A percentile compares a stretch with the other conserved stretches of the same genome.
Evolutionary conservation across 2,329 filamentous ascomycete species (phyloP).

Genomic region (Fusarium clavum): DNA sequence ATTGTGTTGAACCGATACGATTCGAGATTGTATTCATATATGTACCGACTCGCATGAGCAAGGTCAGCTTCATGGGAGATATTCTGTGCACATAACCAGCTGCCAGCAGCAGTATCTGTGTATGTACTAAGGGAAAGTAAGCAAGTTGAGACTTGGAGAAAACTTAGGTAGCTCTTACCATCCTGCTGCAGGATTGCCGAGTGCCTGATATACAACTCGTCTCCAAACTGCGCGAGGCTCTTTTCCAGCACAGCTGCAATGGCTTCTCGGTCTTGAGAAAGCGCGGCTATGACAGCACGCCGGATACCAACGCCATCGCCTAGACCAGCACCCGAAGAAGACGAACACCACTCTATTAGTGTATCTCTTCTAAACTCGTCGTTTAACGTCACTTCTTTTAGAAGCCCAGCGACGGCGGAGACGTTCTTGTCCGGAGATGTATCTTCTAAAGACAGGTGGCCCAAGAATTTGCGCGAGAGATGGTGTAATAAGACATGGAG

Average conservation of each 20-base stretch:
- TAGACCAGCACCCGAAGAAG: slow-evolving; percentile 71
- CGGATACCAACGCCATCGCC: slow-evolving; percentile 74
- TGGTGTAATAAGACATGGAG: slow-evolving; percentile 51
- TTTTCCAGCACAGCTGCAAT: slow-evolving; percentile 73
- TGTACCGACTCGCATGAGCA: slow-evolving; percentile 75
- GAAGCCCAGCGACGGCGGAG: slow-evolving; percentile 68
- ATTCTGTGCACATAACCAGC: slow-evolving; percentile 80
- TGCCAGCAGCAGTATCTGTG: slow-evolving; percentile 80
- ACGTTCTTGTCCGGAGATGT: slow-evolving; percentile 55
- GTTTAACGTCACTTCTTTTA: slow-evolving; percentile 62
- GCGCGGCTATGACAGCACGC: slow-evolving; percentile 70
- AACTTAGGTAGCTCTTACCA: slow-evolving; percentile 61
- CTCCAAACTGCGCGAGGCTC: slow-evolving; percentile 79
- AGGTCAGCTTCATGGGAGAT: slow-evolving; percentile 72
- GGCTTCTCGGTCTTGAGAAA: slow-evolving; percentile 63
- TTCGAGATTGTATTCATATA: slow-evolving; percentile 88
- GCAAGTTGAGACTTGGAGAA: slow-evolving; percentile 4
- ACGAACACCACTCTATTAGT: slow-evolving; percentile 73
- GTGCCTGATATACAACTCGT: slow-evolving; percentile 88
- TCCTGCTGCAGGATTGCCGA: slow-evolving; percentile 89
- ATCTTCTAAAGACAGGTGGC: slow-evolving; percentile 50
- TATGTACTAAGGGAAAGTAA: slow-evolving; percentile 70
- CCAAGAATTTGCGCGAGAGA: slow-evolving; percentile 60
- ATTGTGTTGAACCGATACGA: slow-evolving; percentile 80
- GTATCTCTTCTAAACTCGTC: slow-evolving; percentile 63